Percentiles rank a stretch among this genome's conserved stretches.
Conservation (phyloP, 352 stramenopile species). For the Poterioochromonas sp. region DNA sequence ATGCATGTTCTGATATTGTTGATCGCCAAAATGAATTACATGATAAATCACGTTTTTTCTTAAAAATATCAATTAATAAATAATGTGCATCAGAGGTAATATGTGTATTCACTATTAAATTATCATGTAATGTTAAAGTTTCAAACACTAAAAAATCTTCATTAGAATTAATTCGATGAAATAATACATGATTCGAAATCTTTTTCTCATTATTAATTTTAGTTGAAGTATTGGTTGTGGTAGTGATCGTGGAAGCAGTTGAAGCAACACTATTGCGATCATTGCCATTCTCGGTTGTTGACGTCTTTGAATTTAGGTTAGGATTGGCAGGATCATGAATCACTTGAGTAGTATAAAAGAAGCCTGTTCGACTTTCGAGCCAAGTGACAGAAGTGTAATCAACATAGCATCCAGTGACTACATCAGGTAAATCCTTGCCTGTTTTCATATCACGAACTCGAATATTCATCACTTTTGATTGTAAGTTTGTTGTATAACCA, state of each 20-base stretch:
- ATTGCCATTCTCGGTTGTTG: not conserved
- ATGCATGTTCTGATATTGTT: not conserved
- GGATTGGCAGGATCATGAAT: not conserved
- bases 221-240: not conserved
- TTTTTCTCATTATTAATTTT: not conserved
- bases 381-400: constrained; percentile 7
- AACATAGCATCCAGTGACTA: not conserved
- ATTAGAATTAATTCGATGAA: constrained; percentile 3
- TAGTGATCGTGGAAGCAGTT: not conserved
- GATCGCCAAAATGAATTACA: not conserved
- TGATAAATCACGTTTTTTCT: not conserved
- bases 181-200: constrained; percentile 3
- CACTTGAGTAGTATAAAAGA: constrained; percentile 7
- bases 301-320: not conserved
- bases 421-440: not conserved
- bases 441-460: not conserved
- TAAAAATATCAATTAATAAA: constrained; percentile 10
- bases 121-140: not conserved
- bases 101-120: not conserved
- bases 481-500: not conserved
- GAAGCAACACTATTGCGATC: not conserved
- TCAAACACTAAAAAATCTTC: constrained; percentile 10
- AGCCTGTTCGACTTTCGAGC: constrained; percentile 6
- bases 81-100: constrained; percentile 21
- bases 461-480: not conserved